Evolutionary conservation across 257 asterid genomes (phyloP), one percentile per base, ranked within the genome.

Genomic region (Paulownia fortunei): DNA sequence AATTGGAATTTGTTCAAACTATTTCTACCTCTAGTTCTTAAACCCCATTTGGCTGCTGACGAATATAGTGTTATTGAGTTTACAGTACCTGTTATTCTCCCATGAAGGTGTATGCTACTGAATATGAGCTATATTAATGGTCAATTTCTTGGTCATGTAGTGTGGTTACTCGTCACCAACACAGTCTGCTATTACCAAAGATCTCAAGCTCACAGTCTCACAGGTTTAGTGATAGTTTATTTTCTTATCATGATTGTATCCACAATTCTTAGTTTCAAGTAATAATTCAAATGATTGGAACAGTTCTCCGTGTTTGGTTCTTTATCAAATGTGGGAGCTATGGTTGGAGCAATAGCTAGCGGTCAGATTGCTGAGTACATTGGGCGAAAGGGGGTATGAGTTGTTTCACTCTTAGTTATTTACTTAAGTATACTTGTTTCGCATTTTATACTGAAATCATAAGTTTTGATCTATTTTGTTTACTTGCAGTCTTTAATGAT

Each of bases 311-410:
- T 90, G 30, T 95, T 95, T 55, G 99, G 99, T 76, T 95, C 99
- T 55, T 85, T 95, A 32, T 87, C 97, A 1, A 95, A 95, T 70
- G 99, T 91, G 74, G 99, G 99, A 36, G 98, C 99, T 61, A 93
- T 95, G 99, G 98, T 93, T 69, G 99, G 99, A 81, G 99, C 99
- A 72, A 89, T 95, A 79, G 89, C 98, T 56, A 95, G 99, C 75
- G 99, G 98, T 79, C 99, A 95, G 76, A 93, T 95, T 77, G 96
- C 99, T 6, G 99, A 95, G 87, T 93, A 95, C 80, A 88, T 93
- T 49, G 99, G 99, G 32, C 82, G 99, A 76, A 95, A 95, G 83
- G 99, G 98, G 96, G 98, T 95, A 88, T 23, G 66, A 8, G 4
- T 49, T 58, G 0, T 67, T 46, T 69, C 47, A 10, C 36, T 34